These are phyloP conservation scores for Aspergillus tamarii DNA, from an alignment of 2,329 filamentous ascomycete genomes.

Conservation along the genomic window DNA sequence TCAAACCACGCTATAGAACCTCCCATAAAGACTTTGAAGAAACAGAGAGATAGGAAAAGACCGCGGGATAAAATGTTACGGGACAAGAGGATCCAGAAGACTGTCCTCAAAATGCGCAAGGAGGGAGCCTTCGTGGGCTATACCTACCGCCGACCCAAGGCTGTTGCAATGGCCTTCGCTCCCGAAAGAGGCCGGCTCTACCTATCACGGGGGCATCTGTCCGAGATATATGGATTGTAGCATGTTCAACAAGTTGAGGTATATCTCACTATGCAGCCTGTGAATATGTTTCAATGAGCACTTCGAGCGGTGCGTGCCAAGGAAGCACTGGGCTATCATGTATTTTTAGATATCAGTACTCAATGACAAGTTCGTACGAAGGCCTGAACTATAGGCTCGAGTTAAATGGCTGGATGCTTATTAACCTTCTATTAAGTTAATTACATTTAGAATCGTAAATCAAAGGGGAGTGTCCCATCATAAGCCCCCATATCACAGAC, in stretches of 20 bases:
- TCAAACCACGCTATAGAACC: conserved; percentile 44
- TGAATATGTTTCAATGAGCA: background rate
- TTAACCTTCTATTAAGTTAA: background rate
- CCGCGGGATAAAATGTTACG: conserved; percentile 83
- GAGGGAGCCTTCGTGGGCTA: conserved; percentile 86
- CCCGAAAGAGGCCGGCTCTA: conserved; percentile 36
- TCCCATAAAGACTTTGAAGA: conserved; percentile 30
- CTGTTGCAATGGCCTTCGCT: conserved; percentile 38
- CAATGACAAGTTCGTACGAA: conserved; percentile 4
- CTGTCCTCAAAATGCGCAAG: conserved; percentile 80
- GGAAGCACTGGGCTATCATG: background rate
- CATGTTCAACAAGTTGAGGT: background rate
- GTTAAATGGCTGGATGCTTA: background rate
- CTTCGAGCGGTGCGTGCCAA: background rate
- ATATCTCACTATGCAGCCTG: background rate
- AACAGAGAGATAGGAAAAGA: conserved; percentile 71
- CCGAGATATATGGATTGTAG: conserved; percentile 27
- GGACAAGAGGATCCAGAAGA: conserved; percentile 66
- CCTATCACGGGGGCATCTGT: conserved; percentile 26
- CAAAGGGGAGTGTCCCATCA: background rate
- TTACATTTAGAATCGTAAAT: background rate
- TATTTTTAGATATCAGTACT: conserved; percentile 21
- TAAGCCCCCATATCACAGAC: background rate
- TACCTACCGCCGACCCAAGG: conserved; percentile 66
- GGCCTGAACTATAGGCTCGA: background rate